A percentile compares a stretch with the other conserved stretches of the same genome.
Conservation (phyloP, 257 asterid species). For the Coffea canephora region DNA sequence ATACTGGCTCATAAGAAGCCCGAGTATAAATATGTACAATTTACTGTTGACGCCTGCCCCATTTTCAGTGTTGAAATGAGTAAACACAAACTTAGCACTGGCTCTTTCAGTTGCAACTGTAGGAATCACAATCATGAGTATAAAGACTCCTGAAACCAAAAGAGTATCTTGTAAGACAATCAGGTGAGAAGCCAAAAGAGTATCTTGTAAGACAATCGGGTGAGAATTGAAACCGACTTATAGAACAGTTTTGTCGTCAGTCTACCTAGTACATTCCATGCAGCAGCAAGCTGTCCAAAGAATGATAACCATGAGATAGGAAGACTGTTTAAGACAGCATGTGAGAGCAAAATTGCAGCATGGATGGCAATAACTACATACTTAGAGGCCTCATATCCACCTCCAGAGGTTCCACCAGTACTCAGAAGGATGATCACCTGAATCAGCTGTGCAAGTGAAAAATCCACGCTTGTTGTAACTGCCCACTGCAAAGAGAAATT, state of each 20-base stretch:
- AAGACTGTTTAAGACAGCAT: constrained; percentile 80
- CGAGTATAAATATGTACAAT: constrained; percentile 72
- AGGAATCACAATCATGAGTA: constrained; percentile 87
- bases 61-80: constrained; percentile 76
- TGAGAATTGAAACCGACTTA: not conserved
- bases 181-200: constrained; percentile 8
- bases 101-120: constrained; percentile 75
- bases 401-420: constrained; percentile 87
- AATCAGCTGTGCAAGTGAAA: constrained; percentile 87
- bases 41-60: constrained; percentile 63
- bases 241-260: not conserved
- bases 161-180: not conserved
- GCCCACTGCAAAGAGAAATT: constrained; percentile 83
- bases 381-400: constrained; percentile 85
- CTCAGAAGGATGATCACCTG: constrained; percentile 86
- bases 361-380: constrained; percentile 75
- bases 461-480: constrained; percentile 83
- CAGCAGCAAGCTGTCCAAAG: constrained; percentile 88
- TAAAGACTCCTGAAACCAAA: constrained; percentile 67
- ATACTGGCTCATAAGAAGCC: constrained; percentile 96
- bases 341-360: constrained; percentile 65
- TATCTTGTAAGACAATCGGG: not conserved
- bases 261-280: constrained; percentile 85
- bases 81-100: constrained; percentile 74
- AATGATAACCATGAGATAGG: constrained; percentile 77